These are phyloP conservation scores for Leccinum subgranulosum DNA, from an alignment of 768 basidiomycete species.

Conservation along the genomic window DNA sequence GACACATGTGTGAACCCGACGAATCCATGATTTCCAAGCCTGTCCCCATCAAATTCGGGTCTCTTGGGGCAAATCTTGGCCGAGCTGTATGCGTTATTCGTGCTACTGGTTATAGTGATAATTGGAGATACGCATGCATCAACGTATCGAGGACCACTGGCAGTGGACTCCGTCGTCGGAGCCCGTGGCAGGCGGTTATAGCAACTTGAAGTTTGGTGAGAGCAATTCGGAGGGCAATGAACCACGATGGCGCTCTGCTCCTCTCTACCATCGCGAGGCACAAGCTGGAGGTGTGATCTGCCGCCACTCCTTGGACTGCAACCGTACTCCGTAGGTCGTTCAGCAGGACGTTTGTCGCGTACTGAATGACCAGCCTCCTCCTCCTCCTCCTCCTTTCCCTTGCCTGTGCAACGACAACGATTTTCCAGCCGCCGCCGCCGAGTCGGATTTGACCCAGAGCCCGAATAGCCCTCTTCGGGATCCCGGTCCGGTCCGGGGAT, in stretches of 20 bases:
- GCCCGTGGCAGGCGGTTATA: background rate
- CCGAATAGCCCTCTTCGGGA: background rate
- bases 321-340: background rate
- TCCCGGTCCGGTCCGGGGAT: slow-evolving; percentile 3
- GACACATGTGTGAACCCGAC: slow-evolving; percentile 15
- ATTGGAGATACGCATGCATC: slow-evolving; percentile 30
- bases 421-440: background rate
- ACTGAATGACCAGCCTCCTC: background rate
- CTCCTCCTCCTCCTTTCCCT: slow-evolving; percentile 2
- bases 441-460: background rate
- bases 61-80: background rate
- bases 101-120: slow-evolving; percentile 1
- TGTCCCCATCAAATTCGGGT: background rate
- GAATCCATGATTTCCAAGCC: background rate
- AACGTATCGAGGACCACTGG: slow-evolving; percentile 16
- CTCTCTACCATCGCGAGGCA: slow-evolving; percentile 12
- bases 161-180: background rate
- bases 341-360: background rate
- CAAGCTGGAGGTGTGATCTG: slow-evolving; percentile 23
- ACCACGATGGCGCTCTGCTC: slow-evolving; percentile 13
- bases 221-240: slow-evolving; percentile 19
- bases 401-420: background rate
- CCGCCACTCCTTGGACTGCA: slow-evolving; percentile 3
- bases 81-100: background rate
- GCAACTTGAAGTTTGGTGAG: slow-evolving; percentile 17